These are phyloP conservation scores for Schizosaccharomyces versatilis DNA, from an alignment of 1,139 yeast species.

Conservation along the genomic window DNA sequence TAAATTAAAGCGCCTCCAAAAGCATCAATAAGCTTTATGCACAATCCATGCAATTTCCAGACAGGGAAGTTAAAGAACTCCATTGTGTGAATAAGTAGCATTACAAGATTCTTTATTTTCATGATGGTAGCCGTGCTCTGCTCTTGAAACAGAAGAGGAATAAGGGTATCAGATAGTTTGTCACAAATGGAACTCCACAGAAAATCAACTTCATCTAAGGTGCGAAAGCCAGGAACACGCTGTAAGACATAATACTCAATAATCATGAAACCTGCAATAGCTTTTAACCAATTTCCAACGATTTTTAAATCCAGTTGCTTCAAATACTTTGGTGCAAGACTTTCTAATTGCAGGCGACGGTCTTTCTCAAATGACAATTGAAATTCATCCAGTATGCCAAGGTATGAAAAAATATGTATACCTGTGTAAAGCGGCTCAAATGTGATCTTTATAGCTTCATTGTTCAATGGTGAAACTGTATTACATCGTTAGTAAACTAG, in stretches of 20 bases:
- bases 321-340: neutral
- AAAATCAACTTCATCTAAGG: neutral
- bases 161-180: neutral
- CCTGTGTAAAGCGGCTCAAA: neutral
- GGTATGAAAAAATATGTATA: neutral
- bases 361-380: neutral
- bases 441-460: neutral
- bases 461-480: neutral
- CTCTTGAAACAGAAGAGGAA: neutral
- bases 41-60: neutral
- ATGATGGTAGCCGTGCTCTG: neutral
- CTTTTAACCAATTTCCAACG: neutral
- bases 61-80: neutral
- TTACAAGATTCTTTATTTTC: neutral
- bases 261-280: neutral
- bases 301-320: neutral
- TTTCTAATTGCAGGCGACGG: neutral
- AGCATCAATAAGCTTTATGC: neutral
- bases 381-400: neutral
- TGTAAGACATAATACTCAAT: neutral
- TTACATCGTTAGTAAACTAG: neutral
- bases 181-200: neutral
- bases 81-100: neutral
- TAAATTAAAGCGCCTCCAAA: neutral
- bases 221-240: neutral